Conservation (phyloP, 768 basidiomycete genomes). For the Hydnomerulius pinastri region DNA sequence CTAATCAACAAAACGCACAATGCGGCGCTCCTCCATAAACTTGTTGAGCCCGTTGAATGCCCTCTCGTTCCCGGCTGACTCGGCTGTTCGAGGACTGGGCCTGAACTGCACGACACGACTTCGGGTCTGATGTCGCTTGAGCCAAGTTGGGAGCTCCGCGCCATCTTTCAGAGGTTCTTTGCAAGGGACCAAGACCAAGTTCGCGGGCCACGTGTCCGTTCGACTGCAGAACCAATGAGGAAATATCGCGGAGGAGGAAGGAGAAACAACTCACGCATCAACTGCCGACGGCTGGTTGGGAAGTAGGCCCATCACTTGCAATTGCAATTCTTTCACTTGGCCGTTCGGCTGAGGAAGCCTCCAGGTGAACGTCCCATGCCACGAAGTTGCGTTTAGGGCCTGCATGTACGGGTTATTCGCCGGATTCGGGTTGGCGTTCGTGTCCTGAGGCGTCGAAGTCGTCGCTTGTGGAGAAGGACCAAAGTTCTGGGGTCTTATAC, state of each 20-base stretch:
- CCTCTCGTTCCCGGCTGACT: slow-evolving; percentile 43
- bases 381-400: slow-evolving; percentile 23
- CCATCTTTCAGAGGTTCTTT: slow-evolving; percentile 42
- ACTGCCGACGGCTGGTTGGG: slow-evolving; percentile 21
- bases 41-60: slow-evolving; percentile 44
- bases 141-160: slow-evolving; percentile 48
- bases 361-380: slow-evolving; percentile 54
- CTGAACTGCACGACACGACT: slow-evolving; percentile 45
- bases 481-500: slow-evolving; percentile 25
- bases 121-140: slow-evolving; percentile 37
- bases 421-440: slow-evolving; percentile 1
- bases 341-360: slow-evolving; percentile 32
- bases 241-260: background rate
- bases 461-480: slow-evolving; percentile 20
- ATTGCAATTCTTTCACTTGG: slow-evolving; percentile 43
- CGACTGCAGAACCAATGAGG: slow-evolving; percentile 40
- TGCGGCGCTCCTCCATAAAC: slow-evolving; percentile 42
- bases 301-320: slow-evolving; percentile 34
- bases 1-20: slow-evolving; percentile 41
- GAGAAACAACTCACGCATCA: slow-evolving; percentile 38
- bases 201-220: slow-evolving; percentile 53
- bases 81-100: slow-evolving; percentile 31
- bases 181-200: slow-evolving; percentile 42
- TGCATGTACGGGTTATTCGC: slow-evolving; percentile 4
- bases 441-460: slow-evolving; percentile 13